Evolutionary conservation across 164 flowering plant genomes (phyloP).

Genomic region (Kalanchoe fedtschenkoi): DNA sequence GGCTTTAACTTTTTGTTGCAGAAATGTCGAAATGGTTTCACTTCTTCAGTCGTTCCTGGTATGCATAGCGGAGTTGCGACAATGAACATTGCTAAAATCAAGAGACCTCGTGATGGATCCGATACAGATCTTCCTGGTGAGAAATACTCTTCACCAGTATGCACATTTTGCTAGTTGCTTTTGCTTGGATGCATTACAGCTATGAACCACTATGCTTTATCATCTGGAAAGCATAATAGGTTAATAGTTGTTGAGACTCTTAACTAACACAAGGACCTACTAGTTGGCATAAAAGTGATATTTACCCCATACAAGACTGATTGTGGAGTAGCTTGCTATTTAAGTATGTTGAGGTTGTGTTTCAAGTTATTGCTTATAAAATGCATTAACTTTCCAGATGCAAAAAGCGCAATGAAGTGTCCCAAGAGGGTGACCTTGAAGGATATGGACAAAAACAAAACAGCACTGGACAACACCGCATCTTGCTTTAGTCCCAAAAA

Average conservation of each 20-base stretch:
- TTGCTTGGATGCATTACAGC: not conserved
- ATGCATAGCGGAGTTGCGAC: conserved; percentile 19
- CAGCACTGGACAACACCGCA: conserved; percentile 30
- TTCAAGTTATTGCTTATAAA: not conserved
- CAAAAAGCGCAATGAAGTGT: conserved; percentile 36
- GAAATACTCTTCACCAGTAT: not conserved
- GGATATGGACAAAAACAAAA: conserved; percentile 30
- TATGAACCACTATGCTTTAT: not conserved
- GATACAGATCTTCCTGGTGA: conserved; percentile 45
- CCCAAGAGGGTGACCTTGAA: conserved; percentile 39
- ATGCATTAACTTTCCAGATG: conserved; percentile 32
- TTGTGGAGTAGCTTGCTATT: not conserved
- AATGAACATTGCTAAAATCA: conserved; percentile 19
- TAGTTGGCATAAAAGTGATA: too few relatives aligned
- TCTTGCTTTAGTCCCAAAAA: conserved; percentile 63
- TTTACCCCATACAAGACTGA: not conserved
- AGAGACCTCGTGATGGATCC: conserved; percentile 36
- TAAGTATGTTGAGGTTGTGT: not conserved
- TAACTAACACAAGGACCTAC: not conserved
- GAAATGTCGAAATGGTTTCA: conserved; percentile 29
- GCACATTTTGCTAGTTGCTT: not conserved
- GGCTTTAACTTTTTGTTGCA: conserved; percentile 18
- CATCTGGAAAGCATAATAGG: not conserved
- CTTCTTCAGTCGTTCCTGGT: conserved; percentile 16
- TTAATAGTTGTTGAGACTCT: not conserved